Base-by-base conservation (phyloP, 2,329 filamentous ascomycete species). In the Xylaria hypoxylon region DNA sequence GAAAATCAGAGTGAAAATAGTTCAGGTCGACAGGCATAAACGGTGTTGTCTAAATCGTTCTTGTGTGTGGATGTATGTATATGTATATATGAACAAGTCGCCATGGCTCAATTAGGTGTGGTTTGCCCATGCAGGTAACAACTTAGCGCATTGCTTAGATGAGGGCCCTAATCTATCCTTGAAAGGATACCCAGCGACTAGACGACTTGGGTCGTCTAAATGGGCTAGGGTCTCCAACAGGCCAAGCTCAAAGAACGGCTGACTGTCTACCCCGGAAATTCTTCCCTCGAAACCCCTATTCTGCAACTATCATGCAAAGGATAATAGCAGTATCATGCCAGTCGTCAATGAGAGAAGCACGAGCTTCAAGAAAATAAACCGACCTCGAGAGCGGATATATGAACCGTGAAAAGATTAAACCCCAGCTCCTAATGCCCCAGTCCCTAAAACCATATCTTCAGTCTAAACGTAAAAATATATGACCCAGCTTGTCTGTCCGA, bases 301-400 rank as follows among this genome's bases (percentile, higher is more conserved):
- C 61, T 47, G 47, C 42, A 67, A 59, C 65, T 64, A 31, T 52
- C 66, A 65, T 68, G 68, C 70, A 67, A 68, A 59, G 62, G 51
- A 64, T 52, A 65, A 61, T 40, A 53, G 50, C 58, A 57, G 55
- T 44, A 69, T 76, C 74, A 70, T 76, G 66, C 74, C 69, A 71
- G 65, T 76, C 75, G 60, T 76, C 35, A 76, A 72, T 59, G 50
- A 70, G n/a, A 61, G 64, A 74, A 74, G 65, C 57, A 57, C 50
- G 60, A 66, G 56, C 68, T 40, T 68, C 31, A 35, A 45, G 47
- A 28, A 47, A 44, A 52, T 24, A 26, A 56, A 58, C 64, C 53
- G 35, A 42, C 42, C 64, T 61, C 53, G 13, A 7, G 53, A 55
- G 24, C 24, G 45, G 59, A 33, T 51, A 13, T 42, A 22, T 59